Evolutionary conservation across 2,329 filamentous ascomycete species (phyloP).

Genomic region (Conoideocrella luteorostrata): DNA sequence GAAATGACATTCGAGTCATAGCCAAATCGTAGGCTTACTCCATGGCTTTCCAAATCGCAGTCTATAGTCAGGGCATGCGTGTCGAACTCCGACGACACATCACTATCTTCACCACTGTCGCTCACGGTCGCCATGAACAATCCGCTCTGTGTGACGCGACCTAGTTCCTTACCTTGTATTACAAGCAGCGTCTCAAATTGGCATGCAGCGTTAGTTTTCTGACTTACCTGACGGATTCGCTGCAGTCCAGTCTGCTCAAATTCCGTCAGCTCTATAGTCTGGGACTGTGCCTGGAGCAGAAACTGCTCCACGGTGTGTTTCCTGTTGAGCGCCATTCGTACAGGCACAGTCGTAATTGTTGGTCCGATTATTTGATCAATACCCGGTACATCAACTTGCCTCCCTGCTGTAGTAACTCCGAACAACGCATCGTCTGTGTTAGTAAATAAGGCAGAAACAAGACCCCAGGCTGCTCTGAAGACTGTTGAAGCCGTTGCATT

Average conservation of each 20-base stretch:
- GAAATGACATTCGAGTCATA: slow-evolving; percentile 11
- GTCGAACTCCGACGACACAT: slow-evolving; percentile 4
- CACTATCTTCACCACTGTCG: no score
- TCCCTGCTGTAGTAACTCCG: slow-evolving; percentile 20
- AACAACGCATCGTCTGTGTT: slow-evolving; percentile 24
- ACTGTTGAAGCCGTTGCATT: slow-evolving; percentile 19
- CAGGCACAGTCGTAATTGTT: slow-evolving; percentile 20
- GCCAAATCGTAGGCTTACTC: slow-evolving; percentile 8
- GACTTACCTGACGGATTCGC: no score
- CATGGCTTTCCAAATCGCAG: slow-evolving; percentile 4
- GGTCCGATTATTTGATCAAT: slow-evolving; percentile 21
- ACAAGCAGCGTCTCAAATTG: no score
- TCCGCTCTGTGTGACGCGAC: no score
- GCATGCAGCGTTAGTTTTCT: no score
- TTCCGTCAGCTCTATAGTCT: no score
- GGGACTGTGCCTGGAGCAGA: no score
- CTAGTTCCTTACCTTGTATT: no score
- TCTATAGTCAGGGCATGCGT: slow-evolving; percentile 6
- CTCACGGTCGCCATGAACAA: no score
- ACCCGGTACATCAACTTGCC: slow-evolving; percentile 17
- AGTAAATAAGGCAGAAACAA: slow-evolving; percentile 32
- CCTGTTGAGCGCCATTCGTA: no score
- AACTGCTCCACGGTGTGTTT: no score
- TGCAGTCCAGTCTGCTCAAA: no score
- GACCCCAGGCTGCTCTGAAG: slow-evolving; percentile 20